Conservation (phyloP, 2,329 filamentous ascomycete genomes). For the Fusarium kyushuense region DNA sequence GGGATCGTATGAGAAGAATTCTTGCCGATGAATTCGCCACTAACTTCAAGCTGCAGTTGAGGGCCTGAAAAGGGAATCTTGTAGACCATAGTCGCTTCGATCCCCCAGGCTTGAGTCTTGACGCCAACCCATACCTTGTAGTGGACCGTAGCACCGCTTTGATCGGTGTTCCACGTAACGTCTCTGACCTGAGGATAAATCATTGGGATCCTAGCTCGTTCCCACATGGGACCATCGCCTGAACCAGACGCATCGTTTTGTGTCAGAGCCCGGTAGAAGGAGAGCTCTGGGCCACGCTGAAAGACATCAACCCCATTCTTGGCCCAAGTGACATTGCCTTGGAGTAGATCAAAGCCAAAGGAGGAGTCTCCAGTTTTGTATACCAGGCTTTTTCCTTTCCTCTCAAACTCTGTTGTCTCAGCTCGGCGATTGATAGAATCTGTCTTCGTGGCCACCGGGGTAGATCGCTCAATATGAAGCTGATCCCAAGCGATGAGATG, state of each 20-base stretch:
- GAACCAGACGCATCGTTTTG: constrained; percentile 14
- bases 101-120: constrained; percentile 17
- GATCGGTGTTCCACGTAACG: neutral
- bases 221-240: constrained; percentile 18
- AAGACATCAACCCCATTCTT: neutral
- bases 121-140: constrained; percentile 29
- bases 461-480: neutral
- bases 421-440: neutral
- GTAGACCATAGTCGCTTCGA: constrained; percentile 23
- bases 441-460: rapidly evolving
- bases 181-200: constrained; percentile 12
- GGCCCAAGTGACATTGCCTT: constrained; percentile 18
- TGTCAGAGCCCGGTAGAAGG: constrained; percentile 14
- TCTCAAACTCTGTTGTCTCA: neutral
- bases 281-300: constrained; percentile 11
- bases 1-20: constrained; percentile 16
- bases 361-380: neutral
- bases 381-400: neutral
- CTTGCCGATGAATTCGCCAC: neutral
- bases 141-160: neutral
- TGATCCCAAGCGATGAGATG: constrained; percentile 29
- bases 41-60: neutral
- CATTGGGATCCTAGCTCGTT: constrained; percentile 4
- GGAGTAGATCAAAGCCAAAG: neutral
- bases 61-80: neutral